These are phyloP conservation scores for Pseudozyma sp. DNA, from an alignment of 1,284 basidiomycete species.

Conservation along the genomic window DNA sequence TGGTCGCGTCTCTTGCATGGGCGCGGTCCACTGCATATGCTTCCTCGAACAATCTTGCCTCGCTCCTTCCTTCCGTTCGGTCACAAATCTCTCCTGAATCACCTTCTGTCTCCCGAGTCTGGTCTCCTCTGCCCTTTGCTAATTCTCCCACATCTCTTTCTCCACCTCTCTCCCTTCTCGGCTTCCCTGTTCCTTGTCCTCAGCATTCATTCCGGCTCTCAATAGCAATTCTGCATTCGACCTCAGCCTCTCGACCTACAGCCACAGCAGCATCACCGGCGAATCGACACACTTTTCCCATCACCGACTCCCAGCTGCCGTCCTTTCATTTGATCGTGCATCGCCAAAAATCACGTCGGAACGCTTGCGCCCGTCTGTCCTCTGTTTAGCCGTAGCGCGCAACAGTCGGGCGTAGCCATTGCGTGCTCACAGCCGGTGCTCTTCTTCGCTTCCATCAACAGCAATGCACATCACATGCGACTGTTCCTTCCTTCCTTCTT, in stretches of 20 bases:
- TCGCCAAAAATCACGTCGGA: background rate
- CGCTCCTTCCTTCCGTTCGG: no score
- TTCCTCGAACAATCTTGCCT: no score
- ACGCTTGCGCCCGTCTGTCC: background rate
- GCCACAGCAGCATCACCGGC: background rate
- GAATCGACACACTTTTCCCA: slow-evolving; percentile 4
- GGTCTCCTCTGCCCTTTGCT: no score
- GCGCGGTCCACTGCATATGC: no score
- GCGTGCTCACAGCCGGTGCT: background rate
- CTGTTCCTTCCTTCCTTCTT: slow-evolving; percentile 2
- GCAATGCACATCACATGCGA: slow-evolving; percentile 11
- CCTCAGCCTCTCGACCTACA: background rate
- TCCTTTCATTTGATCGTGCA: slow-evolving; percentile 21
- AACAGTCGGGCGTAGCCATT: slow-evolving; percentile 1
- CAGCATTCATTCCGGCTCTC: background rate
- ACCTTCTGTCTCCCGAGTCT: no score
- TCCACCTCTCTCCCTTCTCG: background rate
- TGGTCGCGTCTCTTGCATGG: no score
- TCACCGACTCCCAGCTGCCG: background rate
- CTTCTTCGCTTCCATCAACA: background rate
- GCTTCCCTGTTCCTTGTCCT: background rate
- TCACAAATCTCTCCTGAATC: no score
- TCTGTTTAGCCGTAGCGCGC: background rate
- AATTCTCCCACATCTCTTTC: background rate
- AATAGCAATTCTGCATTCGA: background rate